phyloP scores from a whole-genome alignment of 2,329 filamentous ascomycete genomes.

The Bipolaris gigantea region DNA sequence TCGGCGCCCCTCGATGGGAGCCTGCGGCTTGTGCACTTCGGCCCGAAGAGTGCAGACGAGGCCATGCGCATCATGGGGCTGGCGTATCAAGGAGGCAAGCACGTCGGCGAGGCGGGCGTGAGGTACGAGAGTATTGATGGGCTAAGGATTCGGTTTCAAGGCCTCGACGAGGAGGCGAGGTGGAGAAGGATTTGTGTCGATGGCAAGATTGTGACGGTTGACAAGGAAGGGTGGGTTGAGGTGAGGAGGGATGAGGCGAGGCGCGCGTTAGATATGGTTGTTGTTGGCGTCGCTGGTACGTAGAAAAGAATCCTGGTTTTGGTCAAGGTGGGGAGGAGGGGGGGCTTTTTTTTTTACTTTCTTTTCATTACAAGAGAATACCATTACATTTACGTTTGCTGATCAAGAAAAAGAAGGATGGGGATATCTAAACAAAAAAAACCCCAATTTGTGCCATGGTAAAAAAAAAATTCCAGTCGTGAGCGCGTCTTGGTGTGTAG shows the following conservation, averaged over 20 bases:
- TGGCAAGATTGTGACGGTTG: slow-evolving; percentile 79
- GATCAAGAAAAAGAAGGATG: not conserved
- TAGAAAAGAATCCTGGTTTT: too few species aligned
- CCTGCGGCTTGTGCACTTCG: slow-evolving; percentile 75
- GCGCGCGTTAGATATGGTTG: slow-evolving; percentile 45
- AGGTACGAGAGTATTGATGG: slow-evolving; percentile 71
- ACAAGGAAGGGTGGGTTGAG: slow-evolving; percentile 70
- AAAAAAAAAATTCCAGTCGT: not conserved
- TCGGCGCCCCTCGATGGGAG: slow-evolving; percentile 70
- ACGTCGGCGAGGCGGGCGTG: slow-evolving; percentile 60
- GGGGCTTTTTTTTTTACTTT: too few species aligned
- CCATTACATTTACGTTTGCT: slow-evolving; percentile 2
- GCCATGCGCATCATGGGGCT: slow-evolving; percentile 76
- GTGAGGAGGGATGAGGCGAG: slow-evolving; percentile 55
- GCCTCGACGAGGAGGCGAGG: slow-evolving; percentile 62
- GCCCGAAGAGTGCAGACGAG: slow-evolving; percentile 63
- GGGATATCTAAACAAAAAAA: not conserved
- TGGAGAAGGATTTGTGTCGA: slow-evolving; percentile 93
- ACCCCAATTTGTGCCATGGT: not conserved
- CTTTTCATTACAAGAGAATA: not conserved
- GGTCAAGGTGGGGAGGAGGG: too few species aligned
- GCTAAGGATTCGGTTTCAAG: slow-evolving; percentile 64
- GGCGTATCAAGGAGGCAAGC: slow-evolving; percentile 60
- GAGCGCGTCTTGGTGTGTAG: not conserved
- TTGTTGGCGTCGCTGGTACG: not conserved